phyloP scores from a whole-genome alignment of 495 filamentous ascomycete species.

The Schizothecium vesticola region DNA sequence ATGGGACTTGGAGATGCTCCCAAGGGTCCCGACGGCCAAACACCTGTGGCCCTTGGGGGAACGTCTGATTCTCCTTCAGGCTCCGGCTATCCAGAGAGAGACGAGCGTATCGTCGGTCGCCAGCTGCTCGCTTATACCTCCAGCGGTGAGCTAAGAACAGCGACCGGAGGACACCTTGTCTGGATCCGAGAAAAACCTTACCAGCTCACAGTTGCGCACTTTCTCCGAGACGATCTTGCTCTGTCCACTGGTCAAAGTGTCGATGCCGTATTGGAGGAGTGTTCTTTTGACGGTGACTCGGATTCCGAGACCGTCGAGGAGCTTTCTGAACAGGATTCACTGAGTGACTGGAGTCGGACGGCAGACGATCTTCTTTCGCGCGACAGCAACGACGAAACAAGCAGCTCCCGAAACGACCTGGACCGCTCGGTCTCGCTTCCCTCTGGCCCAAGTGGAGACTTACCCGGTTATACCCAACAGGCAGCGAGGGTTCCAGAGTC shows the following conservation, averaged over 20 bases:
- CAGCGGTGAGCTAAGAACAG: background rate
- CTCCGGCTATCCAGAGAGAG: background rate
- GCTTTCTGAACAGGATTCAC: background rate
- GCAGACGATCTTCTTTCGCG: background rate
- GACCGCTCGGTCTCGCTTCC: background rate
- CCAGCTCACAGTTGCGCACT: background rate
- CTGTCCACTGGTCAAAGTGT: background rate
- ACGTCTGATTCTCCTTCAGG: background rate
- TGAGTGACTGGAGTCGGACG: background rate
- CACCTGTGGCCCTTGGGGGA: background rate
- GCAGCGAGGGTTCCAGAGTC: too few relatives aligned
- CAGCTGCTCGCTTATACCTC: background rate
- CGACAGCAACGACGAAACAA: background rate
- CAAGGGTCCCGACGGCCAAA: too few relatives aligned
- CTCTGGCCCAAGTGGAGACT: too few relatives aligned
- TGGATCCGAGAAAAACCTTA: background rate
- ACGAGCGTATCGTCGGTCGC: background rate
- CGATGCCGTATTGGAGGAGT: too few relatives aligned
- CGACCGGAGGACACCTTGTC: background rate
- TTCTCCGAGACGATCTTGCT: background rate
- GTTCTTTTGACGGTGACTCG: background rate
- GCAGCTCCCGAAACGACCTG: background rate
- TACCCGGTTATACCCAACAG: too few relatives aligned
- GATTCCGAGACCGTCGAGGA: background rate
- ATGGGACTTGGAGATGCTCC: too few relatives aligned